Conservation (phyloP, 176 grass and related monocot genomes). For the Bolboschoenus planiculmis region DNA sequence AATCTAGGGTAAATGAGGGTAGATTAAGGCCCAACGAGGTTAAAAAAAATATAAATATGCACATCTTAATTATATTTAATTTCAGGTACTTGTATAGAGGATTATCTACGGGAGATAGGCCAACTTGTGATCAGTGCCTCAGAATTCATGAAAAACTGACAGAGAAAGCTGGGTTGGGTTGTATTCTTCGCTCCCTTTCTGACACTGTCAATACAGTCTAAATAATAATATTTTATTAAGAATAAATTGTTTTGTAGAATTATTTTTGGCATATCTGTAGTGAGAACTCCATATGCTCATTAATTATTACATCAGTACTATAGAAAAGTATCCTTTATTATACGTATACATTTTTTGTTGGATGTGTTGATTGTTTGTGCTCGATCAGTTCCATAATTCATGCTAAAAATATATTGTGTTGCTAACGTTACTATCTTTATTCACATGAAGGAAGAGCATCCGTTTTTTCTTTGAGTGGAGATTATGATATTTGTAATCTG, state of each 20-base stretch:
- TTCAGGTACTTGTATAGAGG: slow-evolving; percentile 93
- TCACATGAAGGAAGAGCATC: not conserved
- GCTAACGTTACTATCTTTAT: not conserved
- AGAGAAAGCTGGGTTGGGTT: slow-evolving; percentile 74
- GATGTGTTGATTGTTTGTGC: not conserved
- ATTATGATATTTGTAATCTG: not conserved
- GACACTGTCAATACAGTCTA: slow-evolving; percentile 67
- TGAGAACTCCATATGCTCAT: not conserved
- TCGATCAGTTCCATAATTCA: not conserved
- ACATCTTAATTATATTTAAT: not conserved
- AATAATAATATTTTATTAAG: slow-evolving; percentile 14
- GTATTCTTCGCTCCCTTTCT: slow-evolving; percentile 63
- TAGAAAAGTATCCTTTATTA: not conserved
- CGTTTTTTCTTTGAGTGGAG: not conserved
- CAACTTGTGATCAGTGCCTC: slow-evolving; percentile 88
- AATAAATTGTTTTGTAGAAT: not conserved
- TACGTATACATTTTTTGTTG: not conserved
- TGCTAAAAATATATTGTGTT: not conserved
- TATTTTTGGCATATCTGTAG: not conserved
- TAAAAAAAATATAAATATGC: not conserved
- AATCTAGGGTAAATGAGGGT: slow-evolving; percentile 1
- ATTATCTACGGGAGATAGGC: slow-evolving; percentile 73
- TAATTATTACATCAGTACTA: not conserved
- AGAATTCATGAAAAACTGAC: slow-evolving; percentile 96
- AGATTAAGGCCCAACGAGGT: not conserved